These are phyloP conservation scores for Gautieria morchelliformis DNA, from an alignment of 768 basidiomycete genomes.

Conservation along the genomic window DNA sequence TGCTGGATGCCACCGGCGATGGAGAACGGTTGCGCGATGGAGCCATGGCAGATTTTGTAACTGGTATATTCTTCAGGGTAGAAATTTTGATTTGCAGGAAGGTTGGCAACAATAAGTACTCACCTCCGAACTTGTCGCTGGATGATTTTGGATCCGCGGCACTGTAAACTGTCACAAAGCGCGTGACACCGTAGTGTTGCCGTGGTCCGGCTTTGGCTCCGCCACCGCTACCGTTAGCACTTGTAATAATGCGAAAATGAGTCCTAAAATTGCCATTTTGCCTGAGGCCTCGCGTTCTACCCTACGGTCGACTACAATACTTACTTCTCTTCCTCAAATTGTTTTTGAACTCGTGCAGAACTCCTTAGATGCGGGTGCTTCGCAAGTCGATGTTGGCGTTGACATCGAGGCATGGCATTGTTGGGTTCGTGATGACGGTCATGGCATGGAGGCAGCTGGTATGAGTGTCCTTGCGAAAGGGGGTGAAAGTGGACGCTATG, in stretches of 20 bases:
- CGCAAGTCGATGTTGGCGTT: conserved; percentile 59
- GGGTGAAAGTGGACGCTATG: conserved; percentile 50
- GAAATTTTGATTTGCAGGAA: no score
- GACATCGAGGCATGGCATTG: conserved; percentile 73
- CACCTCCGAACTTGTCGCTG: no score
- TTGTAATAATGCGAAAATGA: no score
- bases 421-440: conserved; percentile 81
- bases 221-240: no score
- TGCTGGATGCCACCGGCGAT: background rate
- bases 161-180: no score
- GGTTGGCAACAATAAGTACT: no score
- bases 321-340: conserved; percentile 74
- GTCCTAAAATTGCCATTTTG: conserved; percentile 25
- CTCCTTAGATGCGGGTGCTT: conserved; percentile 72
- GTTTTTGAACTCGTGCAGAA: conserved; percentile 87
- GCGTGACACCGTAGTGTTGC: no score
- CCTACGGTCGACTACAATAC: conserved; percentile 74
- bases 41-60: background rate
- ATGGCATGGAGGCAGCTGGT: conserved; percentile 57
- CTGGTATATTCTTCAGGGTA: no score
- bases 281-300: conserved; percentile 52
- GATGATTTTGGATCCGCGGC: no score
- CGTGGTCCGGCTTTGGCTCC: no score
- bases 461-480: conserved; percentile 45
- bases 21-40: background rate